Evolutionary conservation across 371 early-diverging fungal genomes (phyloP).

Genomic region (Smittium culicis): DNA sequence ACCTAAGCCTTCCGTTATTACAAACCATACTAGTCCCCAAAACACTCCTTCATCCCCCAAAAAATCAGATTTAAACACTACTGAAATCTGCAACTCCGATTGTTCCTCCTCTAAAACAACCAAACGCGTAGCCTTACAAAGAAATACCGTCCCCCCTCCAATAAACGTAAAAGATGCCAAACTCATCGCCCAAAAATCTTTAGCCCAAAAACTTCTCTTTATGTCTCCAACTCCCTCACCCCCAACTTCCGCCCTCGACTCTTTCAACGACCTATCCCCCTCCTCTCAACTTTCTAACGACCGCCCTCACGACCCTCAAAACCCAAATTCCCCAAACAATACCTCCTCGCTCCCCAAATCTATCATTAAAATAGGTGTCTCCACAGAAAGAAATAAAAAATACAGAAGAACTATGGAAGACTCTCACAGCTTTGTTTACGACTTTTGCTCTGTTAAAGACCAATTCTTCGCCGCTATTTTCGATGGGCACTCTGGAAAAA

Average conservation of each 20-base stretch:
- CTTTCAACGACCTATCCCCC: neutral
- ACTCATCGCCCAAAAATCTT: conserved; percentile 17
- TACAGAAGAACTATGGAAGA: conserved; percentile 32
- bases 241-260: neutral
- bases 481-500: conserved; percentile 95
- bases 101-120: neutral
- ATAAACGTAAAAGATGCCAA: conserved; percentile 31
- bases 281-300: neutral
- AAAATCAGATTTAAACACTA: neutral
- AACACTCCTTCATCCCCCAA: too few relatives aligned
- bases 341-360: neutral
- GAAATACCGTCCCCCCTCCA: conserved; percentile 29
- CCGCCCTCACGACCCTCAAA: too few relatives aligned
- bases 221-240: conserved; percentile 9
- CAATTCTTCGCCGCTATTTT: conserved; percentile 90
- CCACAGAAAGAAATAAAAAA: conserved; percentile 5
- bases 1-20: too few relatives aligned
- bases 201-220: conserved; percentile 16
- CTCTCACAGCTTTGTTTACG: conserved; percentile 67
- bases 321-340: too few relatives aligned
- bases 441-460: conserved; percentile 60
- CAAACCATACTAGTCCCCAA: too few relatives aligned
- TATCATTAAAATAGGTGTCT: neutral
- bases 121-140: conserved; percentile 14
- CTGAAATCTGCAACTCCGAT: neutral